Evolutionary conservation across 2,329 filamentous ascomycete species (phyloP).

Genomic region (Epichloe festucae): DNA sequence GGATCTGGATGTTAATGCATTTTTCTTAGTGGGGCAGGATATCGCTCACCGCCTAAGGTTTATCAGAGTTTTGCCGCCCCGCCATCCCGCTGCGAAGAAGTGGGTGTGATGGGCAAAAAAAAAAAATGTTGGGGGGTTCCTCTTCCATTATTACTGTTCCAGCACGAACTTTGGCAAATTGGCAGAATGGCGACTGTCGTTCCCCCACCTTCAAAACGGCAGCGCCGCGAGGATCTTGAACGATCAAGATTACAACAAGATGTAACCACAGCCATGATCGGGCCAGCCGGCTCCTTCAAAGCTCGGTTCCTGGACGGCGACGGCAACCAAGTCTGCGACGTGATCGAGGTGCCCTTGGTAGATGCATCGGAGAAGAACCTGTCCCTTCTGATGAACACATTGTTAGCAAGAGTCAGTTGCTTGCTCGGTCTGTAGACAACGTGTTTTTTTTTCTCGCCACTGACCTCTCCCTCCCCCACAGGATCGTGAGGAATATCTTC

Average conservation of each 20-base stretch:
- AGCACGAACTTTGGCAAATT: background rate
- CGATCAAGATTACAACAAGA: constrained; percentile 64
- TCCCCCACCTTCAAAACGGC: constrained; percentile 81
- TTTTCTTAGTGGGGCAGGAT: background rate
- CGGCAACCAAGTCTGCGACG: constrained; percentile 56
- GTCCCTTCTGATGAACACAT: constrained; percentile 71
- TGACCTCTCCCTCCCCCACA: constrained; percentile 9
- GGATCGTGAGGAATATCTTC: constrained; percentile 46
- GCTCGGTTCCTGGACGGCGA: constrained; percentile 80
- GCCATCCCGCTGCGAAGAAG: background rate
- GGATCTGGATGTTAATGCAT: background rate
- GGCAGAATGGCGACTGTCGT: constrained; percentile 60
- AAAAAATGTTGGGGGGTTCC: background rate
- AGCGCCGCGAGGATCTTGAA: constrained; percentile 63
- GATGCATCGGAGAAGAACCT: constrained; percentile 84
- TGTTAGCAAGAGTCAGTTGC: constrained; percentile 54
- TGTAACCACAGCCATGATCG: constrained; percentile 52
- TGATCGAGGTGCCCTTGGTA: constrained; percentile 62
- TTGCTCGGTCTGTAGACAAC: background rate
- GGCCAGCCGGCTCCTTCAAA: constrained; percentile 62
- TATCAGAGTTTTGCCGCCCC: constrained; percentile 12
- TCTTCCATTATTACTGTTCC: background rate
- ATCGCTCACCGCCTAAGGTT: constrained; percentile 16
- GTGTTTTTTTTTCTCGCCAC: background rate
- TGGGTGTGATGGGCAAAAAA: background rate